Conservation (phyloP, 2,329 filamentous ascomycete species). For the Endocalyx cinctus region DNA sequence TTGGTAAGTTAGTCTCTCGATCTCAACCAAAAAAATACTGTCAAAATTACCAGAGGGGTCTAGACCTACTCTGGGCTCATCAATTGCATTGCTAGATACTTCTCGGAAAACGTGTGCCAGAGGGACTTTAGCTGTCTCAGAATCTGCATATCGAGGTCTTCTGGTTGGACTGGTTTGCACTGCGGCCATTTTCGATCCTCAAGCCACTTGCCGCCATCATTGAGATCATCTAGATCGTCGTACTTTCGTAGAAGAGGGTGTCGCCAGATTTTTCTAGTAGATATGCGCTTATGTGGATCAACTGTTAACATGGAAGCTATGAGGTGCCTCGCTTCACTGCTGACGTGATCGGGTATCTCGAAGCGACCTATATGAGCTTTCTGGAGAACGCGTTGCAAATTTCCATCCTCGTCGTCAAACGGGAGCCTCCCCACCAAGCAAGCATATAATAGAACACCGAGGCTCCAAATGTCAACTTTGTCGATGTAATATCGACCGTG, state of each 20-base stretch:
- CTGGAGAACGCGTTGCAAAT: slow-evolving; percentile 58
- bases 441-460: slow-evolving; percentile 84
- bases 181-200: slow-evolving; percentile 58
- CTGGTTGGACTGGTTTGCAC: slow-evolving; percentile 52
- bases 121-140: slow-evolving; percentile 82
- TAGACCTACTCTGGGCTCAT: slow-evolving; percentile 55
- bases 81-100: slow-evolving; percentile 66
- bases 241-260: slow-evolving; percentile 87
- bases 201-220: slow-evolving; percentile 50
- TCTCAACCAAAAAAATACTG: too few species aligned
- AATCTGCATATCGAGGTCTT: slow-evolving; percentile 75
- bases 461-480: slow-evolving; percentile 90
- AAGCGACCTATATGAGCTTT: slow-evolving; percentile 58
- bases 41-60: too few species aligned
- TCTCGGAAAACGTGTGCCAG: slow-evolving; percentile 81
- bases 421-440: slow-evolving; percentile 80
- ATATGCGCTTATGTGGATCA: slow-evolving; percentile 74
- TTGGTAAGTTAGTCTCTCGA: too few species aligned
- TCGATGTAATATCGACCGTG: slow-evolving; percentile 68
- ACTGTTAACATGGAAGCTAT: slow-evolving; percentile 75
- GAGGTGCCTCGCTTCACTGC: slow-evolving; percentile 67
- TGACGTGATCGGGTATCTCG: slow-evolving; percentile 58
- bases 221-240: slow-evolving; percentile 66
- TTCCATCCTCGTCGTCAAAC: slow-evolving; percentile 59
- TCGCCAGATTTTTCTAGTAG: slow-evolving; percentile 75